Evolutionary conservation across 306 rosid species (phyloP).

Genomic region (Corylus americana): DNA sequence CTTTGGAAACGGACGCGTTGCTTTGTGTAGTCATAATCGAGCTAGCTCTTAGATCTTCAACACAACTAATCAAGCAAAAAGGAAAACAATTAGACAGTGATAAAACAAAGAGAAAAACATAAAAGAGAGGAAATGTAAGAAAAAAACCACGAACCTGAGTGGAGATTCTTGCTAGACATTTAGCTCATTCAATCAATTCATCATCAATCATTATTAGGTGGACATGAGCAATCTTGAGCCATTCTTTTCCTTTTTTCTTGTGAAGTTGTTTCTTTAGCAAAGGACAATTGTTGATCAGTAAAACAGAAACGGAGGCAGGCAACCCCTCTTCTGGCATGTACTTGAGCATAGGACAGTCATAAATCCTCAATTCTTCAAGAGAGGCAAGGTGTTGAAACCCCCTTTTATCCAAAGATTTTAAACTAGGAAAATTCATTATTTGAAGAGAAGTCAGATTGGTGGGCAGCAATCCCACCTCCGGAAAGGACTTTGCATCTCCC

Average conservation of each 20-base stretch:
- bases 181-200: neutral
- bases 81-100: too few relatives aligned
- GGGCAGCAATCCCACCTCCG: constrained; percentile 26
- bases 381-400: constrained; percentile 23
- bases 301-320: constrained; percentile 15
- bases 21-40: too few relatives aligned
- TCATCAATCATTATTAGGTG: neutral
- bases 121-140: too few relatives aligned
- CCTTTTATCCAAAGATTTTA: constrained; percentile 6
- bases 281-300: neutral
- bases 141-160: too few relatives aligned
- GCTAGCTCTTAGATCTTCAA: too few relatives aligned
- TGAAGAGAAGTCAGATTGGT: neutral
- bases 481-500: constrained; percentile 21
- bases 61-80: too few relatives aligned
- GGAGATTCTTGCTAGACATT: too few relatives aligned
- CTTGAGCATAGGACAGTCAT: neutral
- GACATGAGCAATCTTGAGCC: constrained; percentile 37
- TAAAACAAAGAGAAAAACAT: too few relatives aligned
- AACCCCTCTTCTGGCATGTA: constrained; percentile 31
- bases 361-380: rapidly evolving
- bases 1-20: too few relatives aligned
- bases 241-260: constrained; percentile 31
- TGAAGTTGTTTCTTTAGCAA: neutral
- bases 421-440: neutral